Base-by-base conservation (phyloP, 1,284 basidiomycete species). In the Moniliophthora roreri region DNA sequence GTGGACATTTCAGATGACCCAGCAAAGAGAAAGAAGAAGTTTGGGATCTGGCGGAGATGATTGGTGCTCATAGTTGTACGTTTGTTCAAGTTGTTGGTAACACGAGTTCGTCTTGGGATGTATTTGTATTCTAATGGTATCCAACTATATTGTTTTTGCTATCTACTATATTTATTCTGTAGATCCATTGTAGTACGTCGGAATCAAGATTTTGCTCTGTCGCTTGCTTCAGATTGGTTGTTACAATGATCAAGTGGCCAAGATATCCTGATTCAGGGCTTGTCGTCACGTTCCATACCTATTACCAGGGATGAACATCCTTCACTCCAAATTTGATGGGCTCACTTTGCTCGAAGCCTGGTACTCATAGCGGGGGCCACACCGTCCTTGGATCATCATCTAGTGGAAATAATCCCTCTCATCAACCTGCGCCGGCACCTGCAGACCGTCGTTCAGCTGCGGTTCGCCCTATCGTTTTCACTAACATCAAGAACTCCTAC, bases 311-410 rank as follows among this genome's bases (percentile, higher is more conserved):
- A n/a, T n/a, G n/a, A n/a, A n/a, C n/a, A n/a, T n/a, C n/a, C 10
- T 59, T 56, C 53, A 55, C 58, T 52, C 46, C 56, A 41, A 55
- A 40, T 56, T 59, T 57, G 57, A 87, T 88, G 87, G 87, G 87
- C 57, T 80, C 79, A 49, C 70, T 87, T 40, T 87, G 85, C 66
- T 88, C 87, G 24, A 88, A 86, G 67, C 64, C 76, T 34, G 72
- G 70, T 47, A 66, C 69, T 34, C 74, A 80, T 56, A 70, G 77
- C 16, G 81, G 79, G 49, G 73, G 80, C 47, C 82, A 85, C 64
- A 76, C 75, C 28, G 77, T 87, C 23, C 70, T 83, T 48, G 73
- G 75, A 15, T 67, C 72, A 54, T 56, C 69, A 26, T 62, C 68
- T 37, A 62, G 61, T 58, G 36, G 59, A 28, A 56, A 60, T 50